Conservation (phyloP, 768 basidiomycete species). For the Amyloporia xantha region DNA sequence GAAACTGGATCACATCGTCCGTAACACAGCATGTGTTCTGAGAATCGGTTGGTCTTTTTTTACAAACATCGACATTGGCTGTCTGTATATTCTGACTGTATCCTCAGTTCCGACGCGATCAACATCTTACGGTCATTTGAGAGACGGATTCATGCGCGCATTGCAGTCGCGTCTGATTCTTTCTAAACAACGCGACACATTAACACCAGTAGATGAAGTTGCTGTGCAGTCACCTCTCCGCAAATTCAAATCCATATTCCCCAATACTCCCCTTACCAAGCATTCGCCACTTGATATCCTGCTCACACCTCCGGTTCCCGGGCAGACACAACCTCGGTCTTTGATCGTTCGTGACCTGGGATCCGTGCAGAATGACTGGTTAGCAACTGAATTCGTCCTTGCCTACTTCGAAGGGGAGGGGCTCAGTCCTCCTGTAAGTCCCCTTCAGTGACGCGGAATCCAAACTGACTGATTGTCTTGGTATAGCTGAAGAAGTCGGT, state of each 20-base stretch:
- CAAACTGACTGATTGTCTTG: neutral
- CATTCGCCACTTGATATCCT: conserved; percentile 64
- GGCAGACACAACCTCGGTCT: conserved; percentile 41
- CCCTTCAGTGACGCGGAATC: neutral
- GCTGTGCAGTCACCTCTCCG: conserved; percentile 56
- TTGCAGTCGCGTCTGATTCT: conserved; percentile 54
- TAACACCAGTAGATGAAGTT: conserved; percentile 55
- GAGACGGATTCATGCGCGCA: conserved; percentile 78
- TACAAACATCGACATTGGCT: neutral
- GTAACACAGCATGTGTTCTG: conserved; percentile 62
- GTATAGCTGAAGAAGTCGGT: conserved; percentile 47
- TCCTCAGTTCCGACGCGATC: conserved; percentile 73
- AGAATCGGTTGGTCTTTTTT: conserved; percentile 57
- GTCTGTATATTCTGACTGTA: no score
- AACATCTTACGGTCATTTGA: conserved; percentile 72
- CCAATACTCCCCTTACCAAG: conserved; percentile 61
- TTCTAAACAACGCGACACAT: conserved; percentile 41
- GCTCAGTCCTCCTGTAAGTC: conserved; percentile 62
- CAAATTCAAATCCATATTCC: conserved; percentile 71
- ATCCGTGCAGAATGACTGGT: conserved; percentile 64
- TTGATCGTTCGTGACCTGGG: conserved; percentile 71
- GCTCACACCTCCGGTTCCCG: conserved; percentile 45
- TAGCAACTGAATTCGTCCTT: conserved; percentile 64
- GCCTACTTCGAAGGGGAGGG: conserved; percentile 70
- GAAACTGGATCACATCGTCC: conserved; percentile 62